A percentile compares a stretch with the other conserved stretches of the same genome.
phyloP scores from a whole-genome alignment of 139 green algal genomes.

The Tetraselmis chui region DNA sequence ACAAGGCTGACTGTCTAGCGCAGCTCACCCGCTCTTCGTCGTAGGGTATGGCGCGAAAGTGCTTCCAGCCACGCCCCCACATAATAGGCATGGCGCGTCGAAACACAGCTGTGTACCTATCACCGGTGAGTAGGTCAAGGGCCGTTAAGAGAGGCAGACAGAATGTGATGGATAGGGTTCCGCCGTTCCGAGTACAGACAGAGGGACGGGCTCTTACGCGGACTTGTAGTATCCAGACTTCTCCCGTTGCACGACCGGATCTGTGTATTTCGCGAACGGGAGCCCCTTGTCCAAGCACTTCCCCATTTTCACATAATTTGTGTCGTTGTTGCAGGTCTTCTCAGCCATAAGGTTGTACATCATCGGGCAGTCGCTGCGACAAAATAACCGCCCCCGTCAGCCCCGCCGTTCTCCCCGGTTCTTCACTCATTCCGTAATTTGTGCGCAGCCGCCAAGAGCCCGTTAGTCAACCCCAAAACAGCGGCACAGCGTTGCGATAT shows the following conservation, averaged over 20 bases:
- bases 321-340: neutral
- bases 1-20: neutral
- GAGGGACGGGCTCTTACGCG: neutral
- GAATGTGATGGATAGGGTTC: too few species aligned
- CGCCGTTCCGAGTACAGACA: neutral
- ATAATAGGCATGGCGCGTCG: neutral
- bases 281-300: neutral
- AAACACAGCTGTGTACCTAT: neutral
- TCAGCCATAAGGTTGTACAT: neutral
- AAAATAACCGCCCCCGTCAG: neutral
- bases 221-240: neutral
- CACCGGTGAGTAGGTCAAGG: neutral
- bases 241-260: neutral
- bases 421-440: neutral
- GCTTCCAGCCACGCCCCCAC: neutral
- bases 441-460: neutral
- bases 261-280: neutral
- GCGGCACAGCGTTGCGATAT: neutral
- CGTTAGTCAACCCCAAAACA: neutral
- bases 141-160: too few species aligned
- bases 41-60: neutral
- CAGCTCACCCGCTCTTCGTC: neutral
- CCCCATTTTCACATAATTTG: neutral
- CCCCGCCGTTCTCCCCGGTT: too few species aligned
- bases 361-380: neutral